Base-by-base conservation (phyloP, 805 yeast genomes). In the Crinitomyces ghanaensis region DNA sequence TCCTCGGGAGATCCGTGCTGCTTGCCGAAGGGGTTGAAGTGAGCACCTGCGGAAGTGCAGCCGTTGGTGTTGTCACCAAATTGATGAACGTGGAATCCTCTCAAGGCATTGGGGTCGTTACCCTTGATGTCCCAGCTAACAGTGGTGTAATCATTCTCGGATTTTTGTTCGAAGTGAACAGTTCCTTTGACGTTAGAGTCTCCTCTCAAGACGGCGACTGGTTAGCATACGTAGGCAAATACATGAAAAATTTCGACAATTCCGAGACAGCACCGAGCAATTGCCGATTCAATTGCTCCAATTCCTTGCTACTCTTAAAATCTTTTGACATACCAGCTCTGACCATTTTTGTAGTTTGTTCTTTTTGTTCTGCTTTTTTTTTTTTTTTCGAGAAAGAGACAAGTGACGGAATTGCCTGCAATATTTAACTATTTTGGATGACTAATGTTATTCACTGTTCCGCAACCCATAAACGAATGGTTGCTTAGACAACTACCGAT, bases 21-120 rank as follows among this genome's bases (percentile, higher is more conserved):
- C 69, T 80, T 79, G 43, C 71, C 68, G 59, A 81, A 81, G 46
- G 95, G 96, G 72, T 86, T 77, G 75, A 83, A 86, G 67, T 86
- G 96, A 40, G 95, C 95, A 57, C 96, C 96, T 35, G 96, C 95
- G 46, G 95, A 82, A 40, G 95, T 88, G 68, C 98, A 91, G 47
- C 98, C 98, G 61, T 91, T 91, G 65, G 98, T 84, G 76, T 83
- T 84, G 70, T 91, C 98, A 67, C 98, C 98, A 54, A 91, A 91
- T 57, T 83, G 79, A 65, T 91, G 98, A 57, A 91, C 67, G 72
- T 91, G 98, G 95, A 91, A 88, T 34, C 98, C 98, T 64, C 94
- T 77, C 57, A 70, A 65, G 33, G 95, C 88, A 53, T 82, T 78
- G 41, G 96, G 67, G 46, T 74, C 77, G 63, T 85, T 83, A 59